A percentile compares a stretch with the other conserved stretches of the same genome.
phyloP scores from a whole-genome alignment of 2,329 filamentous ascomycete species.

The Cytospora piceae region DNA sequence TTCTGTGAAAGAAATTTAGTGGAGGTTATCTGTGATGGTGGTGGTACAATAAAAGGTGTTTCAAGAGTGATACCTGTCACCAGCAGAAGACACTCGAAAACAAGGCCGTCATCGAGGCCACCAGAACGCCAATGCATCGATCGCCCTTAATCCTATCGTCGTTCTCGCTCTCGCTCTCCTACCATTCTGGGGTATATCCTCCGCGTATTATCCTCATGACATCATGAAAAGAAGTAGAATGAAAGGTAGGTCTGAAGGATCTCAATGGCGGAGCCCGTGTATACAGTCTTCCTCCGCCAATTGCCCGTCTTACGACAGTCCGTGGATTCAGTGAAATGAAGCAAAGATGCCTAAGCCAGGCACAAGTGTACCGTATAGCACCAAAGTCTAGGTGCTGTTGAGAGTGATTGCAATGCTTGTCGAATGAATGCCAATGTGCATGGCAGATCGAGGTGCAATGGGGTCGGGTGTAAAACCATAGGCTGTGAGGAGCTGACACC shows the following conservation, averaged over 20 bases:
- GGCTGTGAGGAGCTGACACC: constrained; percentile 10
- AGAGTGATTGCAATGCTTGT: not conserved
- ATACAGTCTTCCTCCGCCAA: not conserved
- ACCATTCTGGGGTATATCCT: constrained; percentile 31
- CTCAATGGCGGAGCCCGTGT: not conserved
- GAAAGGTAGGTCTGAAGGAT: not conserved
- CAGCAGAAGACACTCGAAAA: not conserved
- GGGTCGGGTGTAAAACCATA: constrained; percentile 1
- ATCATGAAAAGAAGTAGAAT: constrained; percentile 19
- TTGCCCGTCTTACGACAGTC: constrained; percentile 2
- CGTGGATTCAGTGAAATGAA: constrained; percentile 8
- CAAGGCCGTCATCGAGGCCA: constrained; percentile 7
- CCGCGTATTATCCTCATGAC: constrained; percentile 23
- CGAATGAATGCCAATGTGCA: constrained; percentile 3
- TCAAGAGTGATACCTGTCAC: not conserved
- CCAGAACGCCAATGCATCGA: constrained; percentile 8
- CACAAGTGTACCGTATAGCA: not conserved
- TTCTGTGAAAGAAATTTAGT: not conserved
- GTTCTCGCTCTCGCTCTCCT: constrained; percentile 4
- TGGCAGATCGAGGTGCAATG: constrained; percentile 4
- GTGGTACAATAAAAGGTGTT: not conserved
- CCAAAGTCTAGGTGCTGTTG: constrained; percentile 1
- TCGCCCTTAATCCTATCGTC: not conserved
- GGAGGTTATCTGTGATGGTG: not conserved
- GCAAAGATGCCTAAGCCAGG: not conserved